phyloP scores from a whole-genome alignment of 1,284 basidiomycete species.

The Waitea zeae region DNA sequence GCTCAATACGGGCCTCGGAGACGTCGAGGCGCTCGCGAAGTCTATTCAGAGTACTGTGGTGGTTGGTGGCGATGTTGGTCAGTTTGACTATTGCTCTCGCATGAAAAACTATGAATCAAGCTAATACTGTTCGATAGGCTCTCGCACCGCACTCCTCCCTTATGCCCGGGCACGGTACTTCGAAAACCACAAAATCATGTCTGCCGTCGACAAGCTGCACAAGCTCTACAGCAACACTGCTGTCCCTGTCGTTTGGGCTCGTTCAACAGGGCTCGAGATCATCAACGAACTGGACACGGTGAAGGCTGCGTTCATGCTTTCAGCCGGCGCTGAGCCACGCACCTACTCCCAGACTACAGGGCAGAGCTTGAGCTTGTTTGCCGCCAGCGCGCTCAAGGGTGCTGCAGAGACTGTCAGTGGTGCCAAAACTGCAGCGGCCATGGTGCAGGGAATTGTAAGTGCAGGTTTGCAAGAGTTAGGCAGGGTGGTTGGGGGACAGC shows the following conservation, averaged over 20 bases:
- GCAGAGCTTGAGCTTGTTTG: not conserved
- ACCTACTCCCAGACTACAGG: not conserved
- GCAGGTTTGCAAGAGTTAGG: conserved; percentile 7
- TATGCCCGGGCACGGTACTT: conserved; percentile 75
- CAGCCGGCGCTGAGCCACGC: conserved; percentile 36
- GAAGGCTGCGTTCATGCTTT: conserved; percentile 71
- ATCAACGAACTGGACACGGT: conserved; percentile 75
- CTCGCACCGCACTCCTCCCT: conserved; percentile 54
- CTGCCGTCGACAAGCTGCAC: conserved; percentile 76
- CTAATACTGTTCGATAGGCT: conserved; percentile 36
- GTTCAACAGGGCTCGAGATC: conserved; percentile 78
- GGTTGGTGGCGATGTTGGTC: conserved; percentile 69
- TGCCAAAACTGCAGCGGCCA: not conserved
- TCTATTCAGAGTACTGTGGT: conserved; percentile 40
- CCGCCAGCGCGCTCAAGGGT: not conserved
- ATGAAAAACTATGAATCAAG: not conserved
- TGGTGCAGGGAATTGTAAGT: conserved; percentile 4
- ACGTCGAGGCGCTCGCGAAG: conserved; percentile 55
- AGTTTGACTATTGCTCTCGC: conserved; percentile 11
- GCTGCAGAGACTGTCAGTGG: not conserved
- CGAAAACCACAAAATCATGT: conserved; percentile 73
- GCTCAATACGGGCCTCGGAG: conserved; percentile 82
- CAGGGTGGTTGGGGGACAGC: too few species aligned
- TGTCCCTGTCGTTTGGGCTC: conserved; percentile 65
- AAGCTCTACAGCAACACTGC: conserved; percentile 60